Base-by-base conservation (phyloP, 2,329 filamentous ascomycete genomes). In the Lithohypha guttulata region DNA sequence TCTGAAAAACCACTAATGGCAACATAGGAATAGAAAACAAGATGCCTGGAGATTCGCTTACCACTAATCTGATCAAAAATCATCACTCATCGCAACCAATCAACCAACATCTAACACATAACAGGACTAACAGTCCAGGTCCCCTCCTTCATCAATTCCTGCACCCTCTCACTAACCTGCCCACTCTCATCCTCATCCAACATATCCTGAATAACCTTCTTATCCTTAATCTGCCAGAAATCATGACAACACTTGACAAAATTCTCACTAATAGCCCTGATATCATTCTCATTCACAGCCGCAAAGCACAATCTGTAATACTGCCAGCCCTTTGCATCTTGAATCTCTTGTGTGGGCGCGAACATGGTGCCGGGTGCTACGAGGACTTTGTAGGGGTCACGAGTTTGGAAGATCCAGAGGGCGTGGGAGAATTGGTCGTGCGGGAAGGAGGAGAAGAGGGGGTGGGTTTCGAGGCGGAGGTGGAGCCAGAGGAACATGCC, bases 401-500 rank as follows among this genome's bases (percentile, higher is more conserved):
- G 70, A 0, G 79, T 85, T 52, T 84, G 68, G 56, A 77, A 75
- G 7, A 84, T 59, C 76, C 85, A 80, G 15, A 93, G 64, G 0
- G 80, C 82, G 11, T 64, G 66, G 2, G 73, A 66, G 1, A 93
- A 68, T 28, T 64, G 56, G 18, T 59, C 58, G 56, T 67, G 78
- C 14, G 35, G 19, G 26, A 93, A 68, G 9, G 84, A 84, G 55
- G 94, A 86, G 2, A 68, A 65, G 51, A 81, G 55, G 77, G 70
- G 44, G 91, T 62, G 41, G 74, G 70, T 44, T 14, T 49, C 42
- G 19, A 44, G 80, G 55, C 78, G 69, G 42, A 93, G 60, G 36
- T 75, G 70, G 3, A 93, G 53, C 87, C 87, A 95, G 41, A 93
- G 61, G 59, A 94, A 95, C 86, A 95, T 95, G 55, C 87, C 87